Conservation (phyloP, 371 early-diverging fungal genomes). For the Mucor circinelloides region DNA sequence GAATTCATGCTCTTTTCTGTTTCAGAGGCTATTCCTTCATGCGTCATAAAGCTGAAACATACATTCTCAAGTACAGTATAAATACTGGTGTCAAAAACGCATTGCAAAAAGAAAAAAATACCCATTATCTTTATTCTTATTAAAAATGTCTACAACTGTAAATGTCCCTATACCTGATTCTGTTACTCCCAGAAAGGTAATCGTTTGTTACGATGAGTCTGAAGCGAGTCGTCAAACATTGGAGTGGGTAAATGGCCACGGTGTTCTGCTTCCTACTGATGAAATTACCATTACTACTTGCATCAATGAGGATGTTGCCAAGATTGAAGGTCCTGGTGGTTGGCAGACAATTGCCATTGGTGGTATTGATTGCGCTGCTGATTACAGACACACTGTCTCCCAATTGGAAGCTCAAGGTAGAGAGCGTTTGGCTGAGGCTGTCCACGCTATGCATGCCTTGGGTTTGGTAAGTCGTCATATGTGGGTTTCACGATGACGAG, state of each 20-base stretch:
- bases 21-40: background rate
- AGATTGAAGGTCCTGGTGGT: slow-evolving; percentile 11
- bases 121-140: background rate
- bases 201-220: slow-evolving; percentile 26
- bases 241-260: slow-evolving; percentile 21
- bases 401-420: slow-evolving; percentile 7
- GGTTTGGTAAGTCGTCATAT: slow-evolving; percentile 16
- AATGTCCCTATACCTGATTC: background rate
- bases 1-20: background rate
- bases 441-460: background rate
- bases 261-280: slow-evolving; percentile 17
- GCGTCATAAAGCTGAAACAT: background rate
- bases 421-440: slow-evolving; percentile 5
- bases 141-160: background rate
- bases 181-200: slow-evolving; percentile 6
- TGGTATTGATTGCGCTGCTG: background rate
- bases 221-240: slow-evolving; percentile 9
- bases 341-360: background rate
- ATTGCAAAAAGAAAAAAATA: too few relatives aligned
- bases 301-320: slow-evolving; percentile 18
- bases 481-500: background rate
- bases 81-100: background rate
- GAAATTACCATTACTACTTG: slow-evolving; percentile 12
- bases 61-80: background rate
- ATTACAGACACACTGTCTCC: slow-evolving; percentile 1